A percentile compares a stretch with the other conserved stretches of the same genome.
These are phyloP conservation scores for Pterocarpus macrocarpus DNA, from an alignment of 306 rosid genomes.

Conservation along the genomic window DNA sequence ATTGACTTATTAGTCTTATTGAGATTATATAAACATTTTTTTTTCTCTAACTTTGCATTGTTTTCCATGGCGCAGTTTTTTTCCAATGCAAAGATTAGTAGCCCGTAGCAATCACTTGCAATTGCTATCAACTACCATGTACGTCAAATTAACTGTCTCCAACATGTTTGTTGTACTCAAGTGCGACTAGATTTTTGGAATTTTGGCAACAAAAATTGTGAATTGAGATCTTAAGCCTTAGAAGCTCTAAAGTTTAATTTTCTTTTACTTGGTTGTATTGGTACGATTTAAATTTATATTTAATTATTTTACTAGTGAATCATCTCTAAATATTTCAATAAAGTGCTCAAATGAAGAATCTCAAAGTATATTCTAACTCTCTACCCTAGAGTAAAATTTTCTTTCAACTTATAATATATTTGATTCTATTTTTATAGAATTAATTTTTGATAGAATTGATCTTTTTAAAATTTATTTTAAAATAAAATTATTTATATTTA, in stretches of 20 bases:
- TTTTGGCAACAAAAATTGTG: background rate
- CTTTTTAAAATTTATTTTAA: too few relatives aligned
- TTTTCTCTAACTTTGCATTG: background rate
- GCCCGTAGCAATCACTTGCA: background rate
- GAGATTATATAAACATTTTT: background rate
- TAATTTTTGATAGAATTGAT: too few relatives aligned
- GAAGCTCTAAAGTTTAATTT: background rate
- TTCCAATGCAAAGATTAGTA: background rate
- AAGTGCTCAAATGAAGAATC: too few relatives aligned
- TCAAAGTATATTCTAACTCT: too few relatives aligned
- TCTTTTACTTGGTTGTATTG: too few relatives aligned
- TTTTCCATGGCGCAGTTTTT: background rate
- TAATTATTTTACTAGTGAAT: too few relatives aligned
- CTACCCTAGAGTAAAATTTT: too few relatives aligned
- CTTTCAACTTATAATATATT: too few relatives aligned
- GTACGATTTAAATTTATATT: too few relatives aligned
- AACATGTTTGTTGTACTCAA: background rate
- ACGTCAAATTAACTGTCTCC: background rate
- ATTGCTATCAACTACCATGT: background rate
- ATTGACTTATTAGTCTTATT: background rate
- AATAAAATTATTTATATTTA: too few relatives aligned
- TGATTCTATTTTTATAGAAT: too few relatives aligned
- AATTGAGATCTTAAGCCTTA: background rate
- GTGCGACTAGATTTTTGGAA: background rate
- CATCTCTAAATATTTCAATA: too few relatives aligned